Conservation (phyloP, 768 basidiomycete species). For the Grammothele lineata region DNA sequence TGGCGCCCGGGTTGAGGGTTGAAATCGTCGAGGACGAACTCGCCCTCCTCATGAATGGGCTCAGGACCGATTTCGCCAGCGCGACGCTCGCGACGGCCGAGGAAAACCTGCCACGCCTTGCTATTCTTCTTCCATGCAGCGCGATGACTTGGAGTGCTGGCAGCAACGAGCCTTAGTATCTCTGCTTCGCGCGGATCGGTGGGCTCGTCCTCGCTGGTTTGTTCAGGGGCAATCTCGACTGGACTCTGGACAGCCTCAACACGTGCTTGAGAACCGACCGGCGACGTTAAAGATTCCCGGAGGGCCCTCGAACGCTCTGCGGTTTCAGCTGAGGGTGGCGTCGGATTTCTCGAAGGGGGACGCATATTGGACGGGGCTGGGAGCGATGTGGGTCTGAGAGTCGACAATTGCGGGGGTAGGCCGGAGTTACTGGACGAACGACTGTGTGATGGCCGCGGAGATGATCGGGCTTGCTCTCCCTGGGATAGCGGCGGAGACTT, state of each 20-base stretch:
- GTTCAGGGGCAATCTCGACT: conserved; percentile 12
- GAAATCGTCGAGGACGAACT: conserved; percentile 14
- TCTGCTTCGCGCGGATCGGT: conserved; percentile 44
- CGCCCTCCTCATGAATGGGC: conserved; percentile 28
- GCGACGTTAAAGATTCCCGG: conserved; percentile 14
- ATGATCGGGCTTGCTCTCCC: conserved; percentile 22
- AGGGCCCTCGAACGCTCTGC: conserved; percentile 16
- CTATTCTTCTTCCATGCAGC: conserved; percentile 64
- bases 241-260: conserved; percentile 12
- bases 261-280: conserved; percentile 10
- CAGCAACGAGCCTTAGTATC: conserved; percentile 61
- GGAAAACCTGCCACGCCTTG: conserved; percentile 61
- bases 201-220: conserved; percentile 10
- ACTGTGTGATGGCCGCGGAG: conserved; percentile 19
- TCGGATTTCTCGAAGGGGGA: conserved; percentile 10
- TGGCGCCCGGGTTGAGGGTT: conserved; percentile 3
- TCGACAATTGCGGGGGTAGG: conserved; percentile 53
- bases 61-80: conserved; percentile 12
- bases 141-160: conserved; percentile 65
- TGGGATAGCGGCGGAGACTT: conserved; percentile 1
- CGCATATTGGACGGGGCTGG: conserved; percentile 61
- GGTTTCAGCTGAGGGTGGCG: conserved; percentile 5
- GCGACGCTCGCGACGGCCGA: conserved; percentile 29
- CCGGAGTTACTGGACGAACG: conserved; percentile 31
- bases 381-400: conserved; percentile 64